These are phyloP conservation scores for Fusarium albosuccineum DNA, from an alignment of 2,329 filamentous ascomycete genomes.

Conservation along the genomic window DNA sequence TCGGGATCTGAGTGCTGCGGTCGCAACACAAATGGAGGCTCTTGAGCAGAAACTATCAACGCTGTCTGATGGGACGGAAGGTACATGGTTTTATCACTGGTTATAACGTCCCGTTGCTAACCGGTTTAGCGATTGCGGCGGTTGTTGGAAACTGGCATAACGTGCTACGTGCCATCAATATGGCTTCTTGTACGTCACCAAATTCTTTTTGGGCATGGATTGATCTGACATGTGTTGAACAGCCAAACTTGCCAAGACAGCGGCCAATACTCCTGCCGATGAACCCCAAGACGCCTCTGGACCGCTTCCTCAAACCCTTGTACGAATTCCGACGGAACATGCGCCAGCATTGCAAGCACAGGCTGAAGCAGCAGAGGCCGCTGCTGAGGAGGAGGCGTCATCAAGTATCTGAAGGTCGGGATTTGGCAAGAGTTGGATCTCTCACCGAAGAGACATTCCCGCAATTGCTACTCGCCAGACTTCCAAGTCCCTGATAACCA, in stretches of 20 bases:
- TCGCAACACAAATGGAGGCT: slow-evolving; percentile 86
- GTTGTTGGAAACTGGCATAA: slow-evolving; percentile 91
- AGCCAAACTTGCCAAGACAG: slow-evolving; percentile 79
- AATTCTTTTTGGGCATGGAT: background rate
- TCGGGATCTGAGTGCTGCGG: slow-evolving; percentile 80
- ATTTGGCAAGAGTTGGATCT: background rate
- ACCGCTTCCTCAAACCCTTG: slow-evolving; percentile 83
- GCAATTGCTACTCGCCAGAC: background rate
- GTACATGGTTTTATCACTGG: slow-evolving; percentile 54
- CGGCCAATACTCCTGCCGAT: slow-evolving; percentile 52
- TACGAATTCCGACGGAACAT: slow-evolving; percentile 87
- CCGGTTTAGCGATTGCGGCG: slow-evolving; percentile 78
- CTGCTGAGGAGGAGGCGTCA: slow-evolving; percentile 55
- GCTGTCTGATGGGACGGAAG: slow-evolving; percentile 85
- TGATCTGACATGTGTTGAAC: slow-evolving; percentile 17
- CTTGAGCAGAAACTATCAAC: slow-evolving; percentile 83
- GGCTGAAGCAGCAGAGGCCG: slow-evolving; percentile 64
- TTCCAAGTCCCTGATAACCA: background rate
- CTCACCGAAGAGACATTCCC: background rate
- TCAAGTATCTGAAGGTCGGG: slow-evolving; percentile 18
- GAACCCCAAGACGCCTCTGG: slow-evolving; percentile 58
- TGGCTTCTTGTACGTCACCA: slow-evolving; percentile 79
- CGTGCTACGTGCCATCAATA: slow-evolving; percentile 85
- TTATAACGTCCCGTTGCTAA: slow-evolving; percentile 31
- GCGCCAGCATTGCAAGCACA: slow-evolving; percentile 73